Percentiles rank a stretch among this genome's conserved stretches.
phyloP scores from a whole-genome alignment of 192 early-diverging fungal species.

The Paraglomus brasilianum region DNA sequence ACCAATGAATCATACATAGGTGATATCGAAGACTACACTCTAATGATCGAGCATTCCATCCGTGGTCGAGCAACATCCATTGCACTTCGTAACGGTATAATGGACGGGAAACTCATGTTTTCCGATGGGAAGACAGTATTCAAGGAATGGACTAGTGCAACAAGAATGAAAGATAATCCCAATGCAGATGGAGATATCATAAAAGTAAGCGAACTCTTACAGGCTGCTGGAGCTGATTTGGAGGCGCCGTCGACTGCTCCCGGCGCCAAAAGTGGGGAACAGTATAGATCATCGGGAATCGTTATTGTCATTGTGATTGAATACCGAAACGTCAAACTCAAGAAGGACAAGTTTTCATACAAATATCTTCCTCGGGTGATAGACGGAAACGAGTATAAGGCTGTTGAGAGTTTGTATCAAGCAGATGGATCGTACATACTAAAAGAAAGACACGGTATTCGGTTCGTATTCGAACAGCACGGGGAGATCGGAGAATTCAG shows the following conservation, averaged over 20 bases:
- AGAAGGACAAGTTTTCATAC: slow-evolving; percentile 35
- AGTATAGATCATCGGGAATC: slow-evolving; percentile 37
- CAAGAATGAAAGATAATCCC: background rate
- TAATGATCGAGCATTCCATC: slow-evolving; percentile 46
- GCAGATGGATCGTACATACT: slow-evolving; percentile 31
- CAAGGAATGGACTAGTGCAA: slow-evolving; percentile 31
- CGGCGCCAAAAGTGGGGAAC: slow-evolving; percentile 26
- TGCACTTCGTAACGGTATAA: slow-evolving; percentile 40
- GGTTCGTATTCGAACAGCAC: slow-evolving; percentile 42
- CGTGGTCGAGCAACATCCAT: slow-evolving; percentile 38
- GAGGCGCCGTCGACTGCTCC: slow-evolving; percentile 26
- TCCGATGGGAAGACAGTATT: slow-evolving; percentile 20
- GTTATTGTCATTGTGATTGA: slow-evolving; percentile 46
- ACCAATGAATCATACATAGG: slow-evolving; percentile 36
- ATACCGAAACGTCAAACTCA: slow-evolving; percentile 31
- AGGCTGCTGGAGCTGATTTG: slow-evolving; percentile 37
- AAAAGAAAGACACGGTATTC: slow-evolving; percentile 41
- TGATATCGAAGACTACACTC: slow-evolving; percentile 42
- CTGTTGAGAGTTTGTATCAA: slow-evolving; percentile 39
- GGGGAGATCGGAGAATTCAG: slow-evolving; percentile 42
- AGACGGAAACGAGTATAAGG: slow-evolving; percentile 42
- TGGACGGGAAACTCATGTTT: slow-evolving; percentile 35
- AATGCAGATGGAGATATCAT: slow-evolving; percentile 39
- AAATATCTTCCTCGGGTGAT: slow-evolving; percentile 43
- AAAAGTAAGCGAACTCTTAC: slow-evolving; percentile 37